Evolutionary conservation across 2,329 filamentous ascomycete species (phyloP).

Genomic region (Blastomyces percursus): DNA sequence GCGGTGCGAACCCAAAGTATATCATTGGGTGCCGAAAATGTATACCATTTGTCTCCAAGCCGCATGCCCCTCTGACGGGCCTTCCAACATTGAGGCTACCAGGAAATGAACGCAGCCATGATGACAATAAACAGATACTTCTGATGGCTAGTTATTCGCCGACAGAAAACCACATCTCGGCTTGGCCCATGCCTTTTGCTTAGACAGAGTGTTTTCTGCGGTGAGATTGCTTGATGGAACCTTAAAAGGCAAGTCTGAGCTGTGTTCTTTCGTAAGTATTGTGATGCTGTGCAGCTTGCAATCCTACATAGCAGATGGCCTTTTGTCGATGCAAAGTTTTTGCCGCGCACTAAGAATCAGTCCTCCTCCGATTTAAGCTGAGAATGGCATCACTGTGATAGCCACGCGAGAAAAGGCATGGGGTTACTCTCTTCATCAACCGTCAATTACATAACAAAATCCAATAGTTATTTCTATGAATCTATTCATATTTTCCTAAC

Average conservation of each 20-base stretch:
- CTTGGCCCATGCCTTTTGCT: neutral
- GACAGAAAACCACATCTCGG: slow-evolving; percentile 3
- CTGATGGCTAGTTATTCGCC: slow-evolving; percentile 21
- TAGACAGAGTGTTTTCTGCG: neutral
- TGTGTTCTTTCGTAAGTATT: slow-evolving; percentile 8
- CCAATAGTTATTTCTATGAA: neutral
- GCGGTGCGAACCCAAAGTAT: neutral
- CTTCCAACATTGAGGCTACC: neutral
- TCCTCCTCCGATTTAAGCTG: neutral
- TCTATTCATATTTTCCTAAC: neutral
- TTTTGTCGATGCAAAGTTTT: neutral
- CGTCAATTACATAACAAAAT: neutral
- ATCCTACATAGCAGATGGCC: neutral
- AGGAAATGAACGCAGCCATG: slow-evolving; percentile 22
- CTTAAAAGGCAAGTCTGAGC: slow-evolving; percentile 30
- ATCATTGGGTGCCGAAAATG: neutral
- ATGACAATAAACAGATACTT: slow-evolving; percentile 38
- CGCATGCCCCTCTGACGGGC: neutral
- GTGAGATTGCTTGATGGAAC: slow-evolving; percentile 5
- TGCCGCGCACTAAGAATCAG: no score
- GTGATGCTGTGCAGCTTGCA: neutral
- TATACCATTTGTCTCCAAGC: neutral
- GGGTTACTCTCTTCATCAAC: neutral
- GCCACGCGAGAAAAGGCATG: no score
- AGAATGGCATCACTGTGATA: neutral